Base-by-base conservation (phyloP, 1,284 basidiomycete genomes). In the Cystobasidium sp. region DNA sequence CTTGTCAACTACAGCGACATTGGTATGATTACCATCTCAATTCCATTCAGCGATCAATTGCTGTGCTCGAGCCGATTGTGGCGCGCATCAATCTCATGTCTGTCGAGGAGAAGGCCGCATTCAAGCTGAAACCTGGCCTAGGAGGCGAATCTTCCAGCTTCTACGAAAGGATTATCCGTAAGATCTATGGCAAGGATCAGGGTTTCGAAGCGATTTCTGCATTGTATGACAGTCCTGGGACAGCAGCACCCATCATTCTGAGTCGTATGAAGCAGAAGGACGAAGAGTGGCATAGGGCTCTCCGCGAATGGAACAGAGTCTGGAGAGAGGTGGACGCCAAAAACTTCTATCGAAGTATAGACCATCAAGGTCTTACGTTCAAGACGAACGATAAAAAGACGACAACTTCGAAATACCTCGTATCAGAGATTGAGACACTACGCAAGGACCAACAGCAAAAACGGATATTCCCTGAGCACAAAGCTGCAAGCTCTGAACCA, bases 21-120 rank as follows among this genome's bases (percentile, higher is more conserved):
- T 96, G 98, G 83, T 98, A 94, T 83, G 93, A 97, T 80, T 94
- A 97, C 77, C 92, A 96, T 80, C 89, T 98, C 59, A 94, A 97
- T 81, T 93, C 91, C 51, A 89, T 97, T 78, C 84, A 89, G 20
- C 89, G 94, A 52, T 97, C 94, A 5, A 96, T 97, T 80, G 89
- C 92, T 1, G 84, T 96, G 58, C 87, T 99, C 67, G 93, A 97
- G 81, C 94, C 95, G 1, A 86, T 98, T 75, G 88, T 89, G 76
- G 87, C 86, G 53, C 90, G 95, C 65, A 91, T 99, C 80, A 89
- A 91, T 78, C 88, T 90, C 76, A 97, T 99, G 94, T 86, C 90
- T 46, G 85, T 88, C 55, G 95, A 97, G 75, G 95, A 98, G 81
- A 88, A 93, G 51, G 85, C 89, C 6, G 84, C 86, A 59, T 97